phyloP scores from a whole-genome alignment of 148 eudicot genomes.

The Cornus kousa region DNA sequence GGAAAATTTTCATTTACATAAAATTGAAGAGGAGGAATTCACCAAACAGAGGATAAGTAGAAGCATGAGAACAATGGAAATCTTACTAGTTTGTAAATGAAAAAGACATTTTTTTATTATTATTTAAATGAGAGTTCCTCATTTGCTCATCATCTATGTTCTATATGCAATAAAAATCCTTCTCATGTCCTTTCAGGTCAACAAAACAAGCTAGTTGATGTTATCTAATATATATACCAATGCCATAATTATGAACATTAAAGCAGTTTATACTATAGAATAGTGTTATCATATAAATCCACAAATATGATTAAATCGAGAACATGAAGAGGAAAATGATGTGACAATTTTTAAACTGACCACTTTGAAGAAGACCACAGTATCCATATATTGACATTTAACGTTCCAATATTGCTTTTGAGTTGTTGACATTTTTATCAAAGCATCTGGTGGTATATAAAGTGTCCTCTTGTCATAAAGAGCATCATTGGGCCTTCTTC shows the following conservation, averaged over 20 bases:
- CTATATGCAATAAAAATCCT: background rate
- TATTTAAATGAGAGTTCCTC: too few relatives aligned
- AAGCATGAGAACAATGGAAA: too few relatives aligned
- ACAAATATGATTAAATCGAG: background rate
- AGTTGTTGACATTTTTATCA: slow-evolving; percentile 95
- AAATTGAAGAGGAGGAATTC: too few relatives aligned
- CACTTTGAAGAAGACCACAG: slow-evolving; percentile 93
- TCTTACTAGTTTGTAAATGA: too few relatives aligned
- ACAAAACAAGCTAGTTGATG: background rate
- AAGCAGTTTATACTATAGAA: background rate
- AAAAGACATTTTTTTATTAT: too few relatives aligned
- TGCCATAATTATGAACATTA: background rate
- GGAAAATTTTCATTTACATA: background rate
- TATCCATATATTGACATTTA: slow-evolving; percentile 88
- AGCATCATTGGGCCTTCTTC: slow-evolving; percentile 73
- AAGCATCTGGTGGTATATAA: slow-evolving; percentile 75
- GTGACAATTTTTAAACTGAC: slow-evolving; percentile 40
- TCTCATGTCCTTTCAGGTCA: background rate
- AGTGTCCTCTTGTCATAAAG: slow-evolving; percentile 81
- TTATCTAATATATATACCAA: background rate
- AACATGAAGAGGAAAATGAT: slow-evolving; percentile 2
- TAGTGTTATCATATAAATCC: background rate
- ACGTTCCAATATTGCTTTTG: slow-evolving; percentile 93
- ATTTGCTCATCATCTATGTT: too few relatives aligned
- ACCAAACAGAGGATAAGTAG: too few relatives aligned